Evolutionary conservation across 495 filamentous ascomycete genomes (phyloP).

Genomic region (Hypomontagnella monticulosa): DNA sequence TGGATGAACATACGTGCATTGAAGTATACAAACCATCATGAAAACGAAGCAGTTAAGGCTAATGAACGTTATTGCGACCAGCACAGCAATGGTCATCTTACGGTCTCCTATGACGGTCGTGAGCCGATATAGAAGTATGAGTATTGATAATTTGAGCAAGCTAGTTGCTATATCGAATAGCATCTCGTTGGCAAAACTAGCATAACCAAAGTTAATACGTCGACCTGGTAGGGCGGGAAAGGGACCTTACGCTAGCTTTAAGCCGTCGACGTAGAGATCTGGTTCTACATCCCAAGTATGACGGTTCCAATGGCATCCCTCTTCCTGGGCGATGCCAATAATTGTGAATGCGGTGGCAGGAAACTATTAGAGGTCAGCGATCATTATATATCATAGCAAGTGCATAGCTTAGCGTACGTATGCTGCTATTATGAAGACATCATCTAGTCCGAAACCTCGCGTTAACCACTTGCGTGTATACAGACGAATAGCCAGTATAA

Average conservation of each 20-base stretch:
- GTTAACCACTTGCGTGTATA: constrained; percentile 59
- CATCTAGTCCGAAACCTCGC: constrained; percentile 59
- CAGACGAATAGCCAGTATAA: constrained; percentile 57
- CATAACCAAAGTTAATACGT: constrained; percentile 4
- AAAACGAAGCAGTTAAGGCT: constrained; percentile 57
- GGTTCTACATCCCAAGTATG: constrained; percentile 64
- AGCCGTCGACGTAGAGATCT: constrained; percentile 45
- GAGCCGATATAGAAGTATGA: constrained; percentile 59
- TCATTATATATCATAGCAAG: constrained; percentile 16
- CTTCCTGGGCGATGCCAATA: constrained; percentile 53
- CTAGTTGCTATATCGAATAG: constrained; percentile 63
- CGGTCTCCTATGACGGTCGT: constrained; percentile 33
- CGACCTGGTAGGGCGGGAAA: not conserved
- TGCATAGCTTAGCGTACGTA: constrained; percentile 30
- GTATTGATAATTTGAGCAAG: constrained; percentile 66
- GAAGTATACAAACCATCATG: constrained; percentile 61
- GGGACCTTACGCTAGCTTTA: constrained; percentile 52
- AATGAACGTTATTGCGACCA: constrained; percentile 58
- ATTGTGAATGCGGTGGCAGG: constrained; percentile 57
- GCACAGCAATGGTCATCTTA: constrained; percentile 42
- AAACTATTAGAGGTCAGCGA: constrained; percentile 32
- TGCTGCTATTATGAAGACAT: constrained; percentile 57
- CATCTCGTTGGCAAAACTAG: constrained; percentile 60
- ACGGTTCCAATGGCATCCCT: constrained; percentile 62
- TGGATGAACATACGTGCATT: constrained; percentile 62